Base-by-base conservation (phyloP, 768 basidiomycete species). In the Pulveroboletus sp. region DNA sequence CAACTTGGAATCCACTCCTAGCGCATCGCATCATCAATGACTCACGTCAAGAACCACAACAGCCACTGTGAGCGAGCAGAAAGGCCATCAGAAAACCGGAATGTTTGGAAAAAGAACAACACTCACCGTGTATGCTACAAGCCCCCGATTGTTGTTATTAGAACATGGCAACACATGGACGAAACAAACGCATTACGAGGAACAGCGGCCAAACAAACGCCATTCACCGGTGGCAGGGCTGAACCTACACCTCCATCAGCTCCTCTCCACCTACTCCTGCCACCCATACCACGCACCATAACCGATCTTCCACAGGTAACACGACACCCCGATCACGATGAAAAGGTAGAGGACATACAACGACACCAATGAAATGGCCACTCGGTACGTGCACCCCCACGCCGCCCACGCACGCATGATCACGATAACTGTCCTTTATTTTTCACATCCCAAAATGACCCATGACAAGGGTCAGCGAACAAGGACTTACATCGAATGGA, bases 381-480 rank as follows among this genome's bases (percentile, higher is more conserved):
- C 31, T 16, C 46, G 45, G 17, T 45, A 40, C 9, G 27, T 41
- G 33, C 57, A 59, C 2, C 57, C 58, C 54, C 57, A 60, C 19
- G 50, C 46, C 6, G 54, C 57, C 57, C 59, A 56, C 31, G 53
- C 59, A 5, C 57, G 56, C 51, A 56, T 43, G 4, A 53, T 40
- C 10, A 60, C 59, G 33, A 59, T 36, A 19, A 59, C 59, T 60
- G 36, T 32, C 10, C 50, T 51, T 32, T 14, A 39, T 17, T 27
- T n/a, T 36, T 39, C 34, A 27, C 17, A 17, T 43, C 45, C n/a
- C 25, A 40, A 19, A 35, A 41, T 34, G 19, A 38, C 35, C n/a
- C 17, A 17, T 6, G 19, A 20, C 17, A 5, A 17, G 32, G 7
- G 13, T 13, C 19, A 32, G 16, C 12, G 23, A 38, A 27, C 31